Evolutionary conservation across 768 basidiomycete species (phyloP).

Genomic region (Lactarius sp.): DNA sequence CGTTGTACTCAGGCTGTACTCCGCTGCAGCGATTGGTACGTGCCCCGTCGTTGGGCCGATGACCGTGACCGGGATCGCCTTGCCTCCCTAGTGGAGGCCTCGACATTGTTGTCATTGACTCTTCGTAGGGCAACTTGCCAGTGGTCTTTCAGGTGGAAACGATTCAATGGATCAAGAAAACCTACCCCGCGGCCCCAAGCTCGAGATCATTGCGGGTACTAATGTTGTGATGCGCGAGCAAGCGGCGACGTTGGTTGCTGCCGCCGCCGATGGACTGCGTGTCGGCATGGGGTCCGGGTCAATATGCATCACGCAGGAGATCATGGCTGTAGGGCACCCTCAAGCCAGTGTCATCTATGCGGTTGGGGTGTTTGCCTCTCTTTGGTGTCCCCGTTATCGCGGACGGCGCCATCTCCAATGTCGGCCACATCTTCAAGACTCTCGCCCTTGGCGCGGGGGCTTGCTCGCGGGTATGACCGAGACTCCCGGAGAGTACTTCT

Average conservation of each 20-base stretch:
- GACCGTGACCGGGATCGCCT: slow-evolving; percentile 90
- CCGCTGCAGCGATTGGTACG: slow-evolving; percentile 93
- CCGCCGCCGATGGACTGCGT: slow-evolving; percentile 92
- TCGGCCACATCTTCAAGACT: slow-evolving; percentile 98
- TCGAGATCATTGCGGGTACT: too few relatives aligned
- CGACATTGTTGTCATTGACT: too few relatives aligned
- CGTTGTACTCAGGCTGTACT: too few relatives aligned
- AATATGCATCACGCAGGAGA: too few relatives aligned
- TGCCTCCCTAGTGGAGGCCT: slow-evolving; percentile 79
- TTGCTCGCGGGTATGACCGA: slow-evolving; percentile 94
- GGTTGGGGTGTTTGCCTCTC: slow-evolving; percentile 84
- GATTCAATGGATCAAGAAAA: too few relatives aligned
- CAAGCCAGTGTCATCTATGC: slow-evolving; percentile 97
- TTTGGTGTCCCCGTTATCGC: slow-evolving; percentile 97
- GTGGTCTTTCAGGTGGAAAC: slow-evolving; percentile 89
- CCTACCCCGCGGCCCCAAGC: too few relatives aligned
- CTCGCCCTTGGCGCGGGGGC: slow-evolving; percentile 84
- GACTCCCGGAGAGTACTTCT: too few relatives aligned
- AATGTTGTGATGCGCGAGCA: too few relatives aligned
- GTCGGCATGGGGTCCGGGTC: slow-evolving; percentile 97
- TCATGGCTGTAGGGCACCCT: slow-evolving; percentile 88
- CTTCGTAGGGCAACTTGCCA: slow-evolving; percentile 98
- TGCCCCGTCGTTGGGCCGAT: too few relatives aligned
- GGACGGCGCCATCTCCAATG: slow-evolving; percentile 92
- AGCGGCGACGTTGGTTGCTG: slow-evolving; percentile 90